Conservation (phyloP, 1,284 basidiomycete genomes). For the Heterobasidion annosum region DNA sequence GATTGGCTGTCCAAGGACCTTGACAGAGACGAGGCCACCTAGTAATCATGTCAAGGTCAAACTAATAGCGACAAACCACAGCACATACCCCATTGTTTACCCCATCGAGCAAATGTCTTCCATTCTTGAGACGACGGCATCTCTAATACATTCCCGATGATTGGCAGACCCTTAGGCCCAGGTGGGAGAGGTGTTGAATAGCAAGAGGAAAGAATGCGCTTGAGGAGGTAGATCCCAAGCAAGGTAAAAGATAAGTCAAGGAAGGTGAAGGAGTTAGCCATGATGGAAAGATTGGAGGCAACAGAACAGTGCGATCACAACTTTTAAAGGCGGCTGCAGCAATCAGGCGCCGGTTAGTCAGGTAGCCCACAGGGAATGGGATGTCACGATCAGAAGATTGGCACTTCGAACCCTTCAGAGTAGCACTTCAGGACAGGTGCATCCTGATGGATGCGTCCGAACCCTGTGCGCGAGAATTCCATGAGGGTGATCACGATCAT, state of each 20-base stretch:
- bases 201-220: background rate
- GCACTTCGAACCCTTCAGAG: background rate
- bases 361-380: background rate
- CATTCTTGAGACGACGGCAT: slow-evolving; percentile 5
- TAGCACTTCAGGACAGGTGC: background rate
- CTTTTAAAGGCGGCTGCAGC: too few species aligned
- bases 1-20: slow-evolving; percentile 8
- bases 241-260: background rate
- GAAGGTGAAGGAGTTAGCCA: background rate
- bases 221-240: background rate
- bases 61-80: background rate
- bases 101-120: slow-evolving; percentile 5
- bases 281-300: background rate
- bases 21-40: background rate
- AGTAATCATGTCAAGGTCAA: background rate
- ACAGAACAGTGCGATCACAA: background rate
- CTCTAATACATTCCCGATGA: slow-evolving; percentile 10
- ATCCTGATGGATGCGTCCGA: too few species aligned
- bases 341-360: background rate
- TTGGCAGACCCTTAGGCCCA: slow-evolving; percentile 8
- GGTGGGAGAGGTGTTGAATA: slow-evolving; percentile 5
- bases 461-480: too few species aligned
- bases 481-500: too few species aligned
- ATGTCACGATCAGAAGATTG: background rate
- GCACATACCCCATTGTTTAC: slow-evolving; percentile 4